Evolutionary conservation across 768 basidiomycete genomes (phyloP), one percentile per base, ranked within the genome.

Genomic region (Nidularia pulvinata): DNA sequence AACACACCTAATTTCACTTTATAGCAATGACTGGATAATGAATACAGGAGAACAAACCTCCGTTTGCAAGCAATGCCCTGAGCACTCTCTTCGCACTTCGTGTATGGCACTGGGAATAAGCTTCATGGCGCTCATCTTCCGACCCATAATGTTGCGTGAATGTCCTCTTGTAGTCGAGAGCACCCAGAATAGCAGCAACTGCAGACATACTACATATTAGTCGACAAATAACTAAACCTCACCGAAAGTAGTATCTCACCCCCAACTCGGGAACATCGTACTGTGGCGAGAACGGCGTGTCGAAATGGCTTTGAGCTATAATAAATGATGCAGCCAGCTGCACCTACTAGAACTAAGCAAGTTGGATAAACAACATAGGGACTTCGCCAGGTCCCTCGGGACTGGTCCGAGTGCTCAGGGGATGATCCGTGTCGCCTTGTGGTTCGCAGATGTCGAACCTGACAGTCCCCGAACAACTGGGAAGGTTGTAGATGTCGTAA

Each of bases 41-140:
- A 11, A 25, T 37, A 30, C 49, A 44, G n/a, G 48, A 50, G 36
- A 30, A 67, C 80, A 51, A 47, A 86, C 92, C 89, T 76, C 95
- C 94, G 61, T 98, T 97, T 5, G 85, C 87, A 50, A 95, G 77
- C 45, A 98, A 75, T n/a, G 93, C 93, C 56, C 80, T 81, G 57
- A 95, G 72, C 39, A 97, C 83, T 53, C 93, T 78, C 51, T 75
- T 65, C 6, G 94, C 94, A 65, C 92, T 95, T 46, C 94, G 81
- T 48, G 71, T 80, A 72, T 99, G 96, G 67, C 94, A 96, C 33
- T 83, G 73, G 11, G 91, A 91, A 58, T 83, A 79, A 2, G 88
- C 88, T 2, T 76, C 66, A 13, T 71, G 60, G 55, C 72, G 72
- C 49, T 82, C 79, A 11, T 80, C 76, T 36, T 81, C 74, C 1